Conservation (phyloP, 2,329 filamentous ascomycete species). For the Graphilbum sp. region DNA sequence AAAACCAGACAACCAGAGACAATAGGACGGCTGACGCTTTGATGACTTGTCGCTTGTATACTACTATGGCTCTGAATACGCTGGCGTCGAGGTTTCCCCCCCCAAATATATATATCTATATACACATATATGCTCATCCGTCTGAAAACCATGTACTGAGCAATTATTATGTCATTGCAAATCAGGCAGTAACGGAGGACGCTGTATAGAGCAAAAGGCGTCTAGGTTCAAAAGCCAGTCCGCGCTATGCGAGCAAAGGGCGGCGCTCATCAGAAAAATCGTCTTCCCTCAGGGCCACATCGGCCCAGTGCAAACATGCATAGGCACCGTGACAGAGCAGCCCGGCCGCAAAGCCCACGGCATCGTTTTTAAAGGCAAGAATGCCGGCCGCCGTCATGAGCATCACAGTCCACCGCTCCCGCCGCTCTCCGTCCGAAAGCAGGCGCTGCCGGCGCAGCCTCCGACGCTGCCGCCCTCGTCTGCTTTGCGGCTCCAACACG, state of each 20-base stretch:
- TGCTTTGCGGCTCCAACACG: neutral
- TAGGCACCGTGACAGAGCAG: constrained; percentile 65
- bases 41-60: too few species aligned
- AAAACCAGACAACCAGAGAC: too few species aligned
- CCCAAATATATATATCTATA: too few species aligned
- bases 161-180: too few species aligned
- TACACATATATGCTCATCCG: too few species aligned
- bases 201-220: too few species aligned
- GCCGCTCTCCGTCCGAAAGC: constrained; percentile 50
- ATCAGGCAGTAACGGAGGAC: too few species aligned
- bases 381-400: constrained; percentile 69
- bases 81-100: too few species aligned
- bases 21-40: too few species aligned
- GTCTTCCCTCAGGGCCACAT: neutral
- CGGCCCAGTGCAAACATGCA: constrained; percentile 20
- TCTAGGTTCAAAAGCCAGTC: too few species aligned
- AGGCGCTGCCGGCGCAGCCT: constrained; percentile 28
- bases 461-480: neutral
- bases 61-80: too few species aligned
- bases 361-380: constrained; percentile 79
- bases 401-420: constrained; percentile 77
- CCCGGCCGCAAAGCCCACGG: constrained; percentile 69
- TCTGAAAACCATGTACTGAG: too few species aligned
- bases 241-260: constrained; percentile 15
- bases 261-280: constrained; percentile 14